phyloP scores from a whole-genome alignment of 495 filamentous ascomycete genomes.

The Neurospora africana region DNA sequence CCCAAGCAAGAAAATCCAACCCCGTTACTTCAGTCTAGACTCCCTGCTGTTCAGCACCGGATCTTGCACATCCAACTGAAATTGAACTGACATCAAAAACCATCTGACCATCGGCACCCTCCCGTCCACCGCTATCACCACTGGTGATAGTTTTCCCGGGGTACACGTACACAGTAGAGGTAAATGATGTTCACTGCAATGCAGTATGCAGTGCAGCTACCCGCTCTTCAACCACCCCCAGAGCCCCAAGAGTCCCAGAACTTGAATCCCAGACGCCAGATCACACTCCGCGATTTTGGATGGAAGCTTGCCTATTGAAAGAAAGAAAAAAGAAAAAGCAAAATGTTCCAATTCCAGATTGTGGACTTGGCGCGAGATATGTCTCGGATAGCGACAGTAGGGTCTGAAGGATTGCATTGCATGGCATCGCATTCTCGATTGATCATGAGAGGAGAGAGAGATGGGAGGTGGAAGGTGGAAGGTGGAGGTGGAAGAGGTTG shows the following conservation, averaged over 20 bases:
- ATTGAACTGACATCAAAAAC: not conserved
- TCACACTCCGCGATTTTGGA: too few species aligned
- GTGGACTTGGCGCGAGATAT: not conserved
- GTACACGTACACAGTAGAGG: too few species aligned
- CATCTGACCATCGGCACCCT: not conserved
- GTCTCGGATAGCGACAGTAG: not conserved
- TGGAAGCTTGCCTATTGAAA: too few species aligned
- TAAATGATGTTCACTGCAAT: not conserved
- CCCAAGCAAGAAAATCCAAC: too few species aligned
- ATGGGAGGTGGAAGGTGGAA: too few species aligned
- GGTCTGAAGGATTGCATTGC: not conserved
- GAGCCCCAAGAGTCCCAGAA: too few species aligned
- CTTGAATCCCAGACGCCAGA: too few species aligned
- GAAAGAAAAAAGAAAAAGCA: too few species aligned
- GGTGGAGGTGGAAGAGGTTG: not conserved
- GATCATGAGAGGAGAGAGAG: not conserved
- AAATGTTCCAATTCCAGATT: not conserved
- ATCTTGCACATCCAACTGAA: not conserved
- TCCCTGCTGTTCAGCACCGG: not conserved
- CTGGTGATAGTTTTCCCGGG: not conserved
- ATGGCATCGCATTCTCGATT: not conserved
- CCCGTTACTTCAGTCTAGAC: too few species aligned
- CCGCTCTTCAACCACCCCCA: too few species aligned
- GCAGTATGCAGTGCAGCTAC: not conserved
- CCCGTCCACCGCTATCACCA: not conserved